Evolutionary conservation across 495 filamentous ascomycete species (phyloP).

Genomic region (Penicillium lividum): DNA sequence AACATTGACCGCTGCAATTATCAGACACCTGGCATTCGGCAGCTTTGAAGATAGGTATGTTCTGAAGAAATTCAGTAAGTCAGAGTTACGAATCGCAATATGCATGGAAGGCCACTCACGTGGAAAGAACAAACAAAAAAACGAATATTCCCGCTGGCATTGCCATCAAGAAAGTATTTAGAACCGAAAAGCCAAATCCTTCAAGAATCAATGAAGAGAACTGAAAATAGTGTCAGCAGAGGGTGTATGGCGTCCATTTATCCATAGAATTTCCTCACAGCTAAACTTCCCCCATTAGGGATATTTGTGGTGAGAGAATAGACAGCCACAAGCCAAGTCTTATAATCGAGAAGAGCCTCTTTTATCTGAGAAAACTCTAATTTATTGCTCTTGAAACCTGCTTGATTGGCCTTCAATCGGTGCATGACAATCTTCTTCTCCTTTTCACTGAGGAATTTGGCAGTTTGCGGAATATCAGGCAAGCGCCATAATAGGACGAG

Average conservation of each 20-base stretch:
- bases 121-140: background rate
- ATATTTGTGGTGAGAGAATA: conserved; percentile 16
- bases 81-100: too few relatives aligned
- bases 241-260: too few relatives aligned
- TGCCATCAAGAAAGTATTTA: conserved; percentile 3
- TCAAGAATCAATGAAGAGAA: conserved; percentile 4
- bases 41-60: background rate
- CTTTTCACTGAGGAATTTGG: conserved; percentile 42
- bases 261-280: too few relatives aligned
- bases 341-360: conserved; percentile 45
- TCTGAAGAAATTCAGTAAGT: background rate
- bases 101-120: background rate
- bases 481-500: conserved; percentile 42
- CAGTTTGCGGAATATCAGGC: conserved; percentile 48
- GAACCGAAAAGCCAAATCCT: conserved; percentile 1
- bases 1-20: background rate
- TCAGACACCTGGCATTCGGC: background rate
- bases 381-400: conserved; percentile 41
- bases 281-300: conserved; percentile 26
- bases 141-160: background rate
- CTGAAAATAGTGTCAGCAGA: background rate
- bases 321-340: conserved; percentile 30
- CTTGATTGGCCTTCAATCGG: conserved; percentile 6
- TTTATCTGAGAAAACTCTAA: conserved; percentile 50
- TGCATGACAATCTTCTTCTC: conserved; percentile 40